Percentiles rank a stretch among this genome's conserved stretches.
Evolutionary conservation across 805 yeast genomes (phyloP).

Genomic region (Nakazawaea holstii): DNA sequence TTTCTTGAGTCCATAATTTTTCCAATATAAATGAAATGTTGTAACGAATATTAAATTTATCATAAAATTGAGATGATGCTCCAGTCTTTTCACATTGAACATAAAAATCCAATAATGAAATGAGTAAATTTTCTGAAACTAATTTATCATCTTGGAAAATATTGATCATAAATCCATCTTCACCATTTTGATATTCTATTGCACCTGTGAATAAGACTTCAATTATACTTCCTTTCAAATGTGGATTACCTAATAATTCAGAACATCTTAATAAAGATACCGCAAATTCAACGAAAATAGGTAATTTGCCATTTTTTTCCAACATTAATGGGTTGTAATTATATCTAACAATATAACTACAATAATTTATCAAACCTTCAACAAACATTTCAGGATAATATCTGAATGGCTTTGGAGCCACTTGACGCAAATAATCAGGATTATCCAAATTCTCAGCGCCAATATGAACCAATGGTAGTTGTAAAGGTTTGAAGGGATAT

Average conservation of each 20-base stretch:
- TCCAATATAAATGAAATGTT: conserved; percentile 80
- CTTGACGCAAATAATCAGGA: conserved; percentile 58
- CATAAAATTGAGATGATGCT: conserved; percentile 90
- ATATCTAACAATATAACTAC: conserved; percentile 55
- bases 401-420: conserved; percentile 73
- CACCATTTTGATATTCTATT: conserved; percentile 45
- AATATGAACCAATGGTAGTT: conserved; percentile 53
- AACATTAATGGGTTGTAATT: conserved; percentile 51
- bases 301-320: conserved; percentile 38
- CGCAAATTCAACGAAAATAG: conserved; percentile 61
- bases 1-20: conserved; percentile 71
- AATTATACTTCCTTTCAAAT: conserved; percentile 78
- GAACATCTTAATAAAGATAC: conserved; percentile 79
- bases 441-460: conserved; percentile 63
- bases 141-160: conserved; percentile 60
- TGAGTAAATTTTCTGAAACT: conserved; percentile 62
- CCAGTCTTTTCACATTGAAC: conserved; percentile 97
- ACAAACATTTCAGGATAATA: conserved; percentile 81
- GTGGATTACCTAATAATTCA: conserved; percentile 85
- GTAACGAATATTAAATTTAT: conserved; percentile 87
- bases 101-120: conserved; percentile 82
- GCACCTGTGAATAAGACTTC: conserved; percentile 78
- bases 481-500: conserved; percentile 48
- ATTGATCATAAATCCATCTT: conserved; percentile 70
- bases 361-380: conserved; percentile 75